Conservation (phyloP, 495 filamentous ascomycete species). For the Neurospora terricola region DNA sequence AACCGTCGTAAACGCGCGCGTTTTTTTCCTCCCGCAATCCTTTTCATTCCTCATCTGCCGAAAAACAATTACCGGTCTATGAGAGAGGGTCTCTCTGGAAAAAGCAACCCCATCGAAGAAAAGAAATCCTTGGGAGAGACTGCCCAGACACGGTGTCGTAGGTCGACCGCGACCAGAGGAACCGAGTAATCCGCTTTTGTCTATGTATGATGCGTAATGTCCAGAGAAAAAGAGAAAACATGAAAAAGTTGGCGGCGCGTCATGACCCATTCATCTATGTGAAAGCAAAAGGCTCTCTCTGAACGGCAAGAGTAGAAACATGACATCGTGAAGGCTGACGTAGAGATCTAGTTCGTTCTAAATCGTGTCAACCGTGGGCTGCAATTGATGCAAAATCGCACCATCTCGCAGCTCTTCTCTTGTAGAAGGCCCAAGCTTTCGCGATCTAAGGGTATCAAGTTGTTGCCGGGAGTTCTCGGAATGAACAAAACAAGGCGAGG, state of each 20-base stretch:
- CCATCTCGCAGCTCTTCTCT: constrained; percentile 11
- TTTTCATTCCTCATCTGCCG: constrained; percentile 28
- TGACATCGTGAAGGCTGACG: constrained; percentile 27
- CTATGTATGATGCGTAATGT: constrained; percentile 37
- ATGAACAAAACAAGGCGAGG: constrained; percentile 15
- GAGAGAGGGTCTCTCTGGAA: constrained; percentile 18
- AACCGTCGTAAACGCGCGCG: constrained; percentile 7
- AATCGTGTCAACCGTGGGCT: constrained; percentile 21
- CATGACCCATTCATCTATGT: constrained; percentile 31
- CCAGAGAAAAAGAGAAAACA: constrained; percentile 25
- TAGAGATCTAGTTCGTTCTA: constrained; percentile 21
- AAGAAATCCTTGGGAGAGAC: constrained; percentile 16
- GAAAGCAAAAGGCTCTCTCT: constrained; percentile 30
- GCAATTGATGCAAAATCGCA: constrained; percentile 20
- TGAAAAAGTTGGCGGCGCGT: constrained; percentile 21
- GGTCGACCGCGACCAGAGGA: constrained; percentile 32
- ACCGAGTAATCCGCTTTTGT: constrained; percentile 52
- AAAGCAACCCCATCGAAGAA: constrained; percentile 17
- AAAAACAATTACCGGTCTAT: constrained; percentile 36
- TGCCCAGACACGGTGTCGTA: constrained; percentile 13
- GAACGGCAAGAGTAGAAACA: constrained; percentile 30
- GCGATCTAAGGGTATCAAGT: constrained; percentile 37
- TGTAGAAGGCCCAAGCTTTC: constrained; percentile 18
- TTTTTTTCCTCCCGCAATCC: constrained; percentile 14
- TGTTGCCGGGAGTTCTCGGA: constrained; percentile 16